These are phyloP conservation scores for Beauveria scarabaeidicola DNA, from an alignment of 2,329 filamentous ascomycete genomes.

Conservation along the genomic window DNA sequence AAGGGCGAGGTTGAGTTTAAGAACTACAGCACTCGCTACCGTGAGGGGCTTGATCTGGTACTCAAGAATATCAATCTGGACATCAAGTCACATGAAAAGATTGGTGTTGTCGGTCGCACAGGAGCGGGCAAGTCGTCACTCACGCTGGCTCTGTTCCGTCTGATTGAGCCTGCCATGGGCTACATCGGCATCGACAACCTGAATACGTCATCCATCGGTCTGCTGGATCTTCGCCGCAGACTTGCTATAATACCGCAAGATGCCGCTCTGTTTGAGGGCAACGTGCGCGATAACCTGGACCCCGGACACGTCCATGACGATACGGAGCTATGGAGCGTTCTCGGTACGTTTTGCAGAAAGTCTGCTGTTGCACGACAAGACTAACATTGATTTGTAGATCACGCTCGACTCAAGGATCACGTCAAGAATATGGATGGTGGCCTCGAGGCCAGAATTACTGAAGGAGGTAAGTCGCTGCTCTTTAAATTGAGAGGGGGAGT, in stretches of 20 bases:
- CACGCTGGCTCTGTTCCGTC: conserved; percentile 86
- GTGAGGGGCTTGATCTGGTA: conserved; percentile 80
- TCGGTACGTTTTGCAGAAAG: conserved; percentile 54
- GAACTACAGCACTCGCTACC: conserved; percentile 90
- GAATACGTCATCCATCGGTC: conserved; percentile 81
- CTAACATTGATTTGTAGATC: conserved; percentile 47
- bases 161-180: conserved; percentile 80
- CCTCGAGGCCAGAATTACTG: conserved; percentile 81
- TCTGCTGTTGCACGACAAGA: neutral
- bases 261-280: conserved; percentile 89
- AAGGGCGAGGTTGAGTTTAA: conserved; percentile 83
- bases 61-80: conserved; percentile 86
- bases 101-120: conserved; percentile 92
- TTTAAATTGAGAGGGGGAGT: conserved; percentile 5
- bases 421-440: conserved; percentile 79
- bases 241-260: conserved; percentile 97
- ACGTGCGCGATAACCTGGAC: conserved; percentile 89
- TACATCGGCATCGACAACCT: conserved; percentile 83
- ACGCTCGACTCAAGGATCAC: conserved; percentile 88
- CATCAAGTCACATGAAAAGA: conserved; percentile 95
- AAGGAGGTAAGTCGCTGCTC: conserved; percentile 67
- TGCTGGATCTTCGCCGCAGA: conserved; percentile 79
- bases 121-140: conserved; percentile 94
- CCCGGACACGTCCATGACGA: conserved; percentile 93
- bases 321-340: conserved; percentile 91